These are phyloP conservation scores for Botrytis elliptica DNA, from an alignment of 2,329 filamentous ascomycete species.

Conservation along the genomic window DNA sequence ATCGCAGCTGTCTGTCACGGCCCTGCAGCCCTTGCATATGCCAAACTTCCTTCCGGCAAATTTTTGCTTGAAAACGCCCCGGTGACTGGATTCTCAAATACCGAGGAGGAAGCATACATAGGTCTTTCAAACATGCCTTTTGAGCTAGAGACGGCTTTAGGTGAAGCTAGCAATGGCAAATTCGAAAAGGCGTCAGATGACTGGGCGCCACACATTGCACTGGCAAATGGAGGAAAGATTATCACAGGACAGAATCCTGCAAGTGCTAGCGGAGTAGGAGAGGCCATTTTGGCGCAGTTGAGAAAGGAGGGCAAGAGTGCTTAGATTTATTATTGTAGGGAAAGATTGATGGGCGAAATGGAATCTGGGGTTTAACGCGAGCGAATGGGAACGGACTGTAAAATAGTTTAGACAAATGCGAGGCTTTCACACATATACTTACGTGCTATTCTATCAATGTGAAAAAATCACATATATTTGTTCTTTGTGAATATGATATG, in stretches of 20 bases:
- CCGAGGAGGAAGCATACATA: constrained; percentile 48
- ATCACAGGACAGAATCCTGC: constrained; percentile 49
- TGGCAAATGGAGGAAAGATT: constrained; percentile 38
- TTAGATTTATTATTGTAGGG: not conserved
- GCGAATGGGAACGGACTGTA: not conserved
- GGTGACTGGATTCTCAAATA: constrained; percentile 60
- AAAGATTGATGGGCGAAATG: not conserved
- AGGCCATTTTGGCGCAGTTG: constrained; percentile 40
- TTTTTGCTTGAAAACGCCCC: constrained; percentile 55
- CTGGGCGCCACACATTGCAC: constrained; percentile 41
- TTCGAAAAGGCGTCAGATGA: constrained; percentile 56
- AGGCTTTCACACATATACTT: not conserved
- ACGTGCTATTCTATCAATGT: not conserved
- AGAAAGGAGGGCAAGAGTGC: not conserved
- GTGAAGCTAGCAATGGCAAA: constrained; percentile 49
- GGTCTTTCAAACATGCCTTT: constrained; percentile 53
- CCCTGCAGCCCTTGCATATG: constrained; percentile 60
- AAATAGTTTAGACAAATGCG: not conserved
- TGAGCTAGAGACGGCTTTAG: constrained; percentile 56
- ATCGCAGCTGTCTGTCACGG: constrained; percentile 70
- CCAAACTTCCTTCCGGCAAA: constrained; percentile 49
- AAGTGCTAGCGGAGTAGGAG: constrained; percentile 43
- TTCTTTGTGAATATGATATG: not conserved
- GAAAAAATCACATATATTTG: not conserved
- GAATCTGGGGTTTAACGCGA: not conserved